Base-by-base conservation (phyloP, 2,329 filamentous ascomycete species). In the Paraconiothyrium brasiliense region DNA sequence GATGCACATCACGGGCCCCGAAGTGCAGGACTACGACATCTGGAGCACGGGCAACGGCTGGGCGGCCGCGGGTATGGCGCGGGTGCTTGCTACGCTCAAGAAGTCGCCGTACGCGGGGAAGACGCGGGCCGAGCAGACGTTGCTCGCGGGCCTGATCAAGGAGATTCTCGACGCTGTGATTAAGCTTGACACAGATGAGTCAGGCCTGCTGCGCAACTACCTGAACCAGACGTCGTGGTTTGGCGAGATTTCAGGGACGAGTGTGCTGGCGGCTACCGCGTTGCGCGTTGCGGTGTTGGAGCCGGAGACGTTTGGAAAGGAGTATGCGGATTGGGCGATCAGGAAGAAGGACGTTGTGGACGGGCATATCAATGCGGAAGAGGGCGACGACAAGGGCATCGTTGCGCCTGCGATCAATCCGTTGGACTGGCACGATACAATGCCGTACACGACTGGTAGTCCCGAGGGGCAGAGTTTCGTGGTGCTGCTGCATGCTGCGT, bases 11-110 rank as follows among this genome's bases (percentile, higher is more conserved):
- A 70, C 79, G 30, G 80, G 78, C 20, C 71, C 72, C 1, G 63
- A 57, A 2, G 56, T 50, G 4, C 47, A 60, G 3, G 82, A 84
- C 67, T 62, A 68, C 4, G 78, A 75, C 9, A 71, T 79, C 2
- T 85, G 82, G 83, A 81, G 78, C 65, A 84, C 81, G 11, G 80
- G 82, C 1, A 85, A 84, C 66, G 84, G 72, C 4, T 84, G 82
- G 82, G 82, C 80, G 5, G 80, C 80, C 0, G 80, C 79, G 37
- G 84, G 84, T 0, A 83, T 84, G 76, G 71, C 76, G 10, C 76
- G 82, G 35, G 82, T 85, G 14, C 68, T 84, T 1, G 81, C 82
- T 7, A 84, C 81, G 10, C 69, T 81, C 11, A 68, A 71, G 47
- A 76, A 78, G 43, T 78, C 78, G 63, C 58, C 46, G 14, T 67